These are phyloP conservation scores for Canavalia ensiformis DNA, from an alignment of 306 rosid genomes.

Conservation along the genomic window DNA sequence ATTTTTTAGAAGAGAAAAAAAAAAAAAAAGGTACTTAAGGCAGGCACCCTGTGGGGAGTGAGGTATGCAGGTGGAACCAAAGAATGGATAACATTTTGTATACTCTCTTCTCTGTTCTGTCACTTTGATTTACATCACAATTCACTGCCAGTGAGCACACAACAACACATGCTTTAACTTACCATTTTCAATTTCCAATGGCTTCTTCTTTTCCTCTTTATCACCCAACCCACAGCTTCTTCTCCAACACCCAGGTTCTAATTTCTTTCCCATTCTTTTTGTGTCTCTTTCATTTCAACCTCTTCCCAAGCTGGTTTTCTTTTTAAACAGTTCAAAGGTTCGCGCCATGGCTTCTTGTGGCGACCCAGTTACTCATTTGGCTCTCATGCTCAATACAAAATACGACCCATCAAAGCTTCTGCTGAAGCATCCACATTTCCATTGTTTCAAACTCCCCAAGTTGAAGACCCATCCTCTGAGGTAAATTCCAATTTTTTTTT, in stretches of 20 bases:
- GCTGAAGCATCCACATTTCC: constrained; percentile 69
- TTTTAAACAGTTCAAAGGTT: constrained; percentile 61
- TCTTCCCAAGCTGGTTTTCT: constrained; percentile 19
- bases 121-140: background rate
- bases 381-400: constrained; percentile 48
- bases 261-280: constrained; percentile 17
- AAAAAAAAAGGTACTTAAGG: no score
- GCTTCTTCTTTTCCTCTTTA: constrained; percentile 68
- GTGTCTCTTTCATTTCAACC: background rate
- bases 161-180: constrained; percentile 17
- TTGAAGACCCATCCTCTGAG: constrained; percentile 70
- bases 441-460: constrained; percentile 62
- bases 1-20: no score
- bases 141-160: background rate
- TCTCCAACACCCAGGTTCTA: constrained; percentile 70
- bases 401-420: constrained; percentile 65
- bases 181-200: constrained; percentile 54
- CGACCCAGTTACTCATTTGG: constrained; percentile 55
- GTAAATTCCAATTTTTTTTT: constrained; percentile 43
- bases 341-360: constrained; percentile 56
- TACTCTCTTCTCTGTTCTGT: background rate
- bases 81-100: constrained; percentile 10
- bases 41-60: no score
- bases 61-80: background rate
- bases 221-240: constrained; percentile 62